Conservation (phyloP, 2,329 filamentous ascomycete species). For the Penicillium vulpinum region DNA sequence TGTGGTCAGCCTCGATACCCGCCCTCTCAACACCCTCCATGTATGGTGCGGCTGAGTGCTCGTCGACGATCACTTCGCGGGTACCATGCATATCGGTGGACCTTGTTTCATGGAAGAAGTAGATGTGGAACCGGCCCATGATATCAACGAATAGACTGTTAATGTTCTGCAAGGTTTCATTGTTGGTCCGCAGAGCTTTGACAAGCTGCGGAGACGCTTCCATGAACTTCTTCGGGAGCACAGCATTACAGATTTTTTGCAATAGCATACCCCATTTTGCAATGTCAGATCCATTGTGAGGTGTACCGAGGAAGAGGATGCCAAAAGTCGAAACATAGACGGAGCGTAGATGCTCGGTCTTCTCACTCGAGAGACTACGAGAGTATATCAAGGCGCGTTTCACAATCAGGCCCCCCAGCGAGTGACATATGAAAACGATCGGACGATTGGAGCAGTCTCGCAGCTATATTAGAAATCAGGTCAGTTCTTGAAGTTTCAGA, state of each 20-base stretch:
- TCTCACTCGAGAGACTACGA: constrained; percentile 59
- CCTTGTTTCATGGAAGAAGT: constrained; percentile 74
- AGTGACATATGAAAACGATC: constrained; percentile 76
- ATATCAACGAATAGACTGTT: constrained; percentile 72
- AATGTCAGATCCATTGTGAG: constrained; percentile 68
- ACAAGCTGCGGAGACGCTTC: constrained; percentile 68
- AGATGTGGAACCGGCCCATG: constrained; percentile 68
- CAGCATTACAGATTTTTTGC: constrained; percentile 65
- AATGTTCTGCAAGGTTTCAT: constrained; percentile 72
- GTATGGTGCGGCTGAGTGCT: constrained; percentile 67
- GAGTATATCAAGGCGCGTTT: constrained; percentile 70
- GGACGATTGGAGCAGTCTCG: constrained; percentile 58
- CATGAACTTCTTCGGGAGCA: constrained; percentile 66
- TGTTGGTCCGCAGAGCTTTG: constrained; percentile 70
- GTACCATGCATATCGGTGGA: constrained; percentile 68
- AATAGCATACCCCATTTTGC: constrained; percentile 68
- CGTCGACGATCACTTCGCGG: constrained; percentile 66
- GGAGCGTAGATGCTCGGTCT: constrained; percentile 65
- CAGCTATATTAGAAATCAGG: constrained; percentile 28
- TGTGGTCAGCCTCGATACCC: constrained; percentile 73
- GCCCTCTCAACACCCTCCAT: constrained; percentile 70
- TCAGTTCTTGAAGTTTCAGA: neutral
- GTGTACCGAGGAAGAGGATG: constrained; percentile 74
- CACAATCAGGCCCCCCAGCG: constrained; percentile 69
- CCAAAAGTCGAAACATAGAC: constrained; percentile 75